phyloP scores from a whole-genome alignment of 1,284 basidiomycete genomes.

The Albatrellus sp. region DNA sequence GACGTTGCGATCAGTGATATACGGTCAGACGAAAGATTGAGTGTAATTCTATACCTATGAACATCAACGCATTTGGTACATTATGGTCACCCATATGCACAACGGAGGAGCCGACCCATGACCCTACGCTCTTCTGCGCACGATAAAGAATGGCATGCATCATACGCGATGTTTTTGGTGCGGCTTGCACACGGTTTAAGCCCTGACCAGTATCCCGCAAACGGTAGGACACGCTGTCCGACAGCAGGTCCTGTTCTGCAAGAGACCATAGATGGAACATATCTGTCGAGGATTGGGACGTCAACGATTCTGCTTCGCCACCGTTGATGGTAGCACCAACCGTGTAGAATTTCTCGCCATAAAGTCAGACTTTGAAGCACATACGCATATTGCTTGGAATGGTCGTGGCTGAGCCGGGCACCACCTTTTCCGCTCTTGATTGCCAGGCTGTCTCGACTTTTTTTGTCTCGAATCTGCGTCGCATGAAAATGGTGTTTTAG shows the following conservation, averaged over 20 bases:
- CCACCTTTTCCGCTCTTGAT: constrained; percentile 69
- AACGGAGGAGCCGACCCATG: constrained; percentile 56
- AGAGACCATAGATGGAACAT: constrained; percentile 78
- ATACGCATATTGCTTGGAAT: constrained; percentile 70
- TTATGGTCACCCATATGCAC: constrained; percentile 69
- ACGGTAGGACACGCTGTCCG: constrained; percentile 58
- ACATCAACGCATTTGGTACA: constrained; percentile 76
- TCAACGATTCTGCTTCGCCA: not conserved
- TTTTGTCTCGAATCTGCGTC: constrained; percentile 46
- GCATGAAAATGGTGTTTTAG: constrained; percentile 68
- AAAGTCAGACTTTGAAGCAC: constrained; percentile 73
- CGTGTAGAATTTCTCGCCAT: constrained; percentile 73
- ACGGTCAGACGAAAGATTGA: not conserved
- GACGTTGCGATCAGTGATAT: not conserved
- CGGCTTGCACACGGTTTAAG: constrained; percentile 69
- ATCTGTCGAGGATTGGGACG: constrained; percentile 30
- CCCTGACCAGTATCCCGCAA: constrained; percentile 76
- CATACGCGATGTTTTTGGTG: constrained; percentile 73
- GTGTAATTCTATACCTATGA: constrained; percentile 39
- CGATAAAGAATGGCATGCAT: constrained; percentile 75
- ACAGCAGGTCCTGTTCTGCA: constrained; percentile 66
- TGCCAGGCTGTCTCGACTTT: constrained; percentile 41
- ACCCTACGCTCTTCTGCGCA: constrained; percentile 65
- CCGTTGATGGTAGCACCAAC: constrained; percentile 23
- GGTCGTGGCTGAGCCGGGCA: constrained; percentile 69